Evolutionary conservation across 2,329 filamentous ascomycete species (phyloP), one percentile per base, ranked within the genome.

Genomic region (Aspergillus viridinutans): DNA sequence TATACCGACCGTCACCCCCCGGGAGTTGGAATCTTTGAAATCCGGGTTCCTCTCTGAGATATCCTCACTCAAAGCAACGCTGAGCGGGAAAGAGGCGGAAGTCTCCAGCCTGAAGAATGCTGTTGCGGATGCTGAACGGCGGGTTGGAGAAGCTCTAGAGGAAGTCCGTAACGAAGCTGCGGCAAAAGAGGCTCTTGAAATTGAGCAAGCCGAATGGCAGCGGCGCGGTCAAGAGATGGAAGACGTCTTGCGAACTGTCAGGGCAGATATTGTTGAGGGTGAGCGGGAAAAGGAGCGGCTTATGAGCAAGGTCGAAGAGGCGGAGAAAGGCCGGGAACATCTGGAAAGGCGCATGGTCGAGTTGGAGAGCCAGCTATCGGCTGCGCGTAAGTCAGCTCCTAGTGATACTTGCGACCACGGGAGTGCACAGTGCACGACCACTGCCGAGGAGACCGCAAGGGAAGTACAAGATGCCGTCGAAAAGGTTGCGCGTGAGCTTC

Each of bases 41-140:
- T 97, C 92, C 0, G 84, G 84, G 25, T 95, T 96, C 67, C 82
- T 95, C 52, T 96, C 92, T 0, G 90, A 97, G 71, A 96, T 99
- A 58, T 96, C 91, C 60, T 91, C 90, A n/a, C 83, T 99, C 20
- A 94, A 90, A 69, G 94, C 94, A 3, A 93, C 90, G 9, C 80
- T 99, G 9, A 92, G 88, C 66, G 94, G 94, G 50, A 95, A 94
- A 68, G 93, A 97, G 71, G 93, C 93, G 5, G 92, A 97, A 72
- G 90, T 94, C 38, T 82, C 87, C 52, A 93, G 89, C 35, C 82
- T 97, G 57, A 96, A 96, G 72, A 86, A 89, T 47, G 91, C 94
- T 0, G 86, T 97, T 29, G 85, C 85, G 5, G 92, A 97, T 74
- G 93, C 94, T 0, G 94, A 99, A 78, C 89, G 91, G 70, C 88